A percentile compares a stretch with the other conserved stretches of the same genome.
Evolutionary conservation across 2,329 filamentous ascomycete species (phyloP).

Genomic region (Cordyceps cateniannulata): DNA sequence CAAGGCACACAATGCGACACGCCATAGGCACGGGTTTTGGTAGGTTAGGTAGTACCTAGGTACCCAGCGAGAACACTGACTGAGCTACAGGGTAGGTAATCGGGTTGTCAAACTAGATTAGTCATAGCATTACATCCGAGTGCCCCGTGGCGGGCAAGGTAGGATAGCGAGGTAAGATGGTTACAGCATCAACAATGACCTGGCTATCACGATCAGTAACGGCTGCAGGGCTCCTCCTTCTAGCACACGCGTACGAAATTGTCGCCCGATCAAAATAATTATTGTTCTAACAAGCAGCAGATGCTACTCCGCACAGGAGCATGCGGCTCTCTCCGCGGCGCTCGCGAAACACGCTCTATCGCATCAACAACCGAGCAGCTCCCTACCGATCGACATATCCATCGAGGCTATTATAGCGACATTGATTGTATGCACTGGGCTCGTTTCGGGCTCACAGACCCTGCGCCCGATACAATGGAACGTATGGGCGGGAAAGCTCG

Average conservation of each 20-base stretch:
- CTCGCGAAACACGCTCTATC: constrained; percentile 38
- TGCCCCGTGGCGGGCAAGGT: too few species aligned
- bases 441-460: constrained; percentile 70
- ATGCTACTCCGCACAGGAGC: constrained; percentile 94
- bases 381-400: constrained; percentile 77
- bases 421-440: constrained; percentile 71
- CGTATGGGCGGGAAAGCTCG: constrained; percentile 77
- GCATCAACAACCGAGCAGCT: constrained; percentile 33
- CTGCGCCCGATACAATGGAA: constrained; percentile 81
- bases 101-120: too few species aligned
- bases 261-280: neutral
- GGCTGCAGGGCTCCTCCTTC: constrained; percentile 66
- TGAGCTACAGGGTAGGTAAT: too few species aligned
- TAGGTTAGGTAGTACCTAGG: too few species aligned
- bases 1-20: too few species aligned
- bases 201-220: constrained; percentile 67
- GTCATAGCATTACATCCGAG: too few species aligned
- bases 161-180: too few species aligned
- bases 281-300: constrained; percentile 39
- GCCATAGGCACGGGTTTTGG: too few species aligned
- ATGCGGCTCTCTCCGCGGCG: constrained; percentile 65
- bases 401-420: constrained; percentile 80
- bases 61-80: too few species aligned
- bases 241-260: constrained; percentile 73
- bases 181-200: constrained; percentile 48